A percentile compares a stretch with the other conserved stretches of the same genome.
phyloP scores from a whole-genome alignment of 495 filamentous ascomycete species.

The Thozetella sp. region DNA sequence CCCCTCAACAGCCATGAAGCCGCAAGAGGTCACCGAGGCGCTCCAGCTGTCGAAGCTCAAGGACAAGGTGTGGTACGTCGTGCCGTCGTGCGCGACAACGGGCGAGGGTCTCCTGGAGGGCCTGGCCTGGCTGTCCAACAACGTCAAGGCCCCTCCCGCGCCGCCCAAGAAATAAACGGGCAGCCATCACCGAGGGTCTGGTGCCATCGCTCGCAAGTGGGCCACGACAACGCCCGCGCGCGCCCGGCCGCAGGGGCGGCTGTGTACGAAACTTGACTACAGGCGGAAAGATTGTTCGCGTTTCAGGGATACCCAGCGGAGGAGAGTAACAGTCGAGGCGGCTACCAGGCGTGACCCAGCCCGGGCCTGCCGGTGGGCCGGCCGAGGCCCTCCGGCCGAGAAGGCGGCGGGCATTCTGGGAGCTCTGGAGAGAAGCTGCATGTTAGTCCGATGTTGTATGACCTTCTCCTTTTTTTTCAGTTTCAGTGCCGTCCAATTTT shows the following conservation, averaged over 20 bases:
- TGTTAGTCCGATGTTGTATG: too few relatives aligned
- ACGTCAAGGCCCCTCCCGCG: slow-evolving; percentile 76
- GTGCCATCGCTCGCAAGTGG: not conserved
- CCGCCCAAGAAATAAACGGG: slow-evolving; percentile 45
- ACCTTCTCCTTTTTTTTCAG: not conserved
- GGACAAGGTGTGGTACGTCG: slow-evolving; percentile 94
- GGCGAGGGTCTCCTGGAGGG: slow-evolving; percentile 95
- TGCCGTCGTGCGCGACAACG: slow-evolving; percentile 91
- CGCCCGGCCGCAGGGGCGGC: too few relatives aligned
- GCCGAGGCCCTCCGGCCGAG: too few relatives aligned
- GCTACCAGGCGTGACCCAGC: too few relatives aligned
- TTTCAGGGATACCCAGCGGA: slow-evolving; percentile 1
- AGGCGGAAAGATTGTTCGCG: too few relatives aligned
- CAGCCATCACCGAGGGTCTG: not conserved
- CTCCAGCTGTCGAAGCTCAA: slow-evolving; percentile 84
- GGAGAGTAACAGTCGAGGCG: not conserved
- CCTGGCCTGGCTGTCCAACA: slow-evolving; percentile 90
- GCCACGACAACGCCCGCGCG: not conserved
- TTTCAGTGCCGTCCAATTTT: not conserved
- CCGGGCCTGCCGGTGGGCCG: too few relatives aligned
- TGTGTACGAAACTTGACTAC: too few relatives aligned
- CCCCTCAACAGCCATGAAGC: slow-evolving; percentile 69
- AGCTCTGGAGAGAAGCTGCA: too few relatives aligned
- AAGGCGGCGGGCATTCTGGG: too few relatives aligned
- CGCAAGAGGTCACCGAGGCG: slow-evolving; percentile 81